phyloP scores from a whole-genome alignment of 2,329 filamentous ascomycete species.

The Chaetomiaceae sp. region DNA sequence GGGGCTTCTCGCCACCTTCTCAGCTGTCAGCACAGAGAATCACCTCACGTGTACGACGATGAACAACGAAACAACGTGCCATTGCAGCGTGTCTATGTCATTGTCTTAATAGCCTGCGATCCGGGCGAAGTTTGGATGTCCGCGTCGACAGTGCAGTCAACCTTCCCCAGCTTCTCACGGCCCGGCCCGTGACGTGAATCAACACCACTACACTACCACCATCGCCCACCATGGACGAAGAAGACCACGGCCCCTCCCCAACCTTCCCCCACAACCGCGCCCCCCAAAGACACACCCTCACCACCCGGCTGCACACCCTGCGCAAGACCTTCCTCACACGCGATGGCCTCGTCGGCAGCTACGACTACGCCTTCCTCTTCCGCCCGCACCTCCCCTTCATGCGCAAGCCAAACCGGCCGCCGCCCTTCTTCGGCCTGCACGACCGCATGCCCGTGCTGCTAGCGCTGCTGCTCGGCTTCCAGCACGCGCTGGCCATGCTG shows the following conservation, averaged over 20 bases:
- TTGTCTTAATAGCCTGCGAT: too few relatives aligned
- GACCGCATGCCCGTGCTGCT: slow-evolving; percentile 71
- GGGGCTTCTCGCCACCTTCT: neutral
- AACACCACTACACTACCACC: neutral
- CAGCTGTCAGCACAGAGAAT: too few relatives aligned
- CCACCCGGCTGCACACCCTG: slow-evolving; percentile 26
- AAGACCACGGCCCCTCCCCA: slow-evolving; percentile 46
- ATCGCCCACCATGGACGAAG: slow-evolving; percentile 45
- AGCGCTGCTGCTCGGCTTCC: slow-evolving; percentile 68
- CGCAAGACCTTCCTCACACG: slow-evolving; percentile 47
- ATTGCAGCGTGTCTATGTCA: too few relatives aligned
- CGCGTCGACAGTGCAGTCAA: too few relatives aligned
- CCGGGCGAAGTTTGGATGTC: too few relatives aligned
- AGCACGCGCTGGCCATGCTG: slow-evolving; percentile 73
- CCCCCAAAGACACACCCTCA: slow-evolving; percentile 30
- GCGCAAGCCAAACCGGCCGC: slow-evolving; percentile 49
- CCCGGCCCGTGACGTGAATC: too few relatives aligned
- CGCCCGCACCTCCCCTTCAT: slow-evolving; percentile 77
- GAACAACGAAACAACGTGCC: too few relatives aligned
- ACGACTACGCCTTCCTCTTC: slow-evolving; percentile 89
- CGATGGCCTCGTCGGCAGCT: slow-evolving; percentile 73
- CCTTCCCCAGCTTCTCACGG: too few relatives aligned
- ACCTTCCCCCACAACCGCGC: slow-evolving; percentile 41
- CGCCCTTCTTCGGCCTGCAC: slow-evolving; percentile 80
- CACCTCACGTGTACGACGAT: too few relatives aligned